Evolutionary conservation across 1,284 basidiomycete genomes (phyloP).

Genomic region (Singerocomus inundabilis): DNA sequence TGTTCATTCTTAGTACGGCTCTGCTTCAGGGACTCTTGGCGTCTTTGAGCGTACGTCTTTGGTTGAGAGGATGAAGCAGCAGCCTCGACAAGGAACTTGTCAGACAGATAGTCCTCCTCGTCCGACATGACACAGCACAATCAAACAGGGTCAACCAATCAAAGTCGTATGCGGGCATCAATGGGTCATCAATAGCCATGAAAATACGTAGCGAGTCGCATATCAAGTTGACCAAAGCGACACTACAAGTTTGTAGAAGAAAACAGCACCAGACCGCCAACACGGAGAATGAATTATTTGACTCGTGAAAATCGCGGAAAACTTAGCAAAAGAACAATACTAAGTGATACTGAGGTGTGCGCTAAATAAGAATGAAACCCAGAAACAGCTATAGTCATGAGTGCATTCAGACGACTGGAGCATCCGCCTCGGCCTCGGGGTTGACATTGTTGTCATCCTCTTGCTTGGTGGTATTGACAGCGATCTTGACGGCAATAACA

Average conservation of each 20-base stretch:
- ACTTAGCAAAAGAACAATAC: constrained; percentile 34
- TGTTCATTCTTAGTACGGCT: constrained; percentile 62
- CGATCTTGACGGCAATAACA: constrained; percentile 84
- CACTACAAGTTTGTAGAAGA: constrained; percentile 39
- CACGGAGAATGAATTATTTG: constrained; percentile 30
- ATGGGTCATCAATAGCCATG: constrained; percentile 32
- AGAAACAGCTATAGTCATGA: constrained; percentile 19
- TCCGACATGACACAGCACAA: constrained; percentile 37
- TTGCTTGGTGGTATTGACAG: constrained; percentile 64
- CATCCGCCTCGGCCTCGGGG: constrained; percentile 12
- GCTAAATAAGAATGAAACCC: constrained; percentile 34
- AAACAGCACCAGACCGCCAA: constrained; percentile 53
- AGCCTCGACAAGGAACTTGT: constrained; percentile 66
- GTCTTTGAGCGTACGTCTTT: constrained; percentile 65
- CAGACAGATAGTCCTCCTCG: constrained; percentile 80
- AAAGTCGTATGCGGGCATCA: constrained; percentile 12
- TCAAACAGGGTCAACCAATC: constrained; percentile 9
- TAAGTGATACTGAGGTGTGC: constrained; percentile 32
- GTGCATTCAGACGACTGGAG: constrained; percentile 19
- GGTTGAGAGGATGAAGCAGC: constrained; percentile 35
- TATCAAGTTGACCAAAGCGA: constrained; percentile 37
- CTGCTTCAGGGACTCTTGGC: constrained; percentile 59
- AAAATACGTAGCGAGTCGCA: constrained; percentile 36
- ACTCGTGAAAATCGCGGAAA: constrained; percentile 38
- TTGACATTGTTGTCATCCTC: constrained; percentile 36